Evolutionary conservation across 208 protist genomes (phyloP), one percentile per base, ranked within the genome.

Genomic region (Acanthamoeba culbertsoni): DNA sequence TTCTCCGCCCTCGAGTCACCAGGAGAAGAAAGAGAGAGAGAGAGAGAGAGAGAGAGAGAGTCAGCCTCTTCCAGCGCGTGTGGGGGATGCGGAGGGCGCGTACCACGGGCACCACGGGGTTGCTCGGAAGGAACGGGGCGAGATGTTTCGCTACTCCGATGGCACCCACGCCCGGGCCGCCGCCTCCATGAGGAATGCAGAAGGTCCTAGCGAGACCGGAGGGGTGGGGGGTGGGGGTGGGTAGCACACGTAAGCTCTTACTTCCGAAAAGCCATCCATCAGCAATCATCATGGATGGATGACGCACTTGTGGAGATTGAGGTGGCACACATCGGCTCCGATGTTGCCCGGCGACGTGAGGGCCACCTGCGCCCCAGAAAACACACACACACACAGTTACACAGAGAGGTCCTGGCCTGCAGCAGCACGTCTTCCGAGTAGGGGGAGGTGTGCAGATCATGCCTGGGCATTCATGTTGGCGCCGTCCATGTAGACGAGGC

Each of bases 401-500:
- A 55, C 48, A 55, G 48, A 8, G 18, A 55, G 12, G 18, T 23
- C 48, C 18, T 55, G 12, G 12, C 18, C 48, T 8, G 8, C 48
- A 55, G 48, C 12, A 55, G 8, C 18, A 55, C 48, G 12, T 18
- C 18, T 18, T 55, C 48, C 48, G 18, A 23, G 48, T 55, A 23
- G 48, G 48, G 48, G 48, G 48, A 18, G 48, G 48, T 8, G 77
- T 93, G 97, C 12, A 8, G 48, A 18, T 55, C 16, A n/a, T 68
- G 28, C 59, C 59, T 75, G 98, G 33, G 99, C 99, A 95, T 99
- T 99, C 94, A 99, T 97, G 97, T 99, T 99, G 35, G 99, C 99
- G 35, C 99, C 99, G 93, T 99, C 99, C 96, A 99, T 98, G 95
- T 99, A 99, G 53, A 99, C 98, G 92, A 98, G 97, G 31, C 98